Evolutionary conservation across 805 yeast species (phyloP), one percentile per base, ranked within the genome.

Genomic region (Hanseniaspora occidentalis): DNA sequence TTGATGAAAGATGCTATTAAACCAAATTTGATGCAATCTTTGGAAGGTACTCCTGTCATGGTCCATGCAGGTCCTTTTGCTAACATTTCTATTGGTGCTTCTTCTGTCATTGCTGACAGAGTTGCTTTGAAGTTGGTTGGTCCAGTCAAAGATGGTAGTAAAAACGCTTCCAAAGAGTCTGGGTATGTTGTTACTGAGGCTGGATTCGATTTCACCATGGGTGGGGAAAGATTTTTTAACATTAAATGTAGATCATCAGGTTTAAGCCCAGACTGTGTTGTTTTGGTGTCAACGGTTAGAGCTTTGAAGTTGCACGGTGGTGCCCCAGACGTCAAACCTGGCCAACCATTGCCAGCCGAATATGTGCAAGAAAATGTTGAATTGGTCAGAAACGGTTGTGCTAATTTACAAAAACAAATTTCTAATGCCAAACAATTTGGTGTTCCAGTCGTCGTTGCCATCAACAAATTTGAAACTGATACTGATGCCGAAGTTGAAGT

Each of bases 61-160:
- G 95, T 89, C 16, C 97, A 89, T 58, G 96, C 96, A 31, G 97
- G 97, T 47, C 97, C 97, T 22, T 89, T 89, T 61, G 97, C 97
- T 49, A 89, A 89, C 65, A 89, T 89, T 49, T 84, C 95, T 25
- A 89, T 89, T 58, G 98, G 98, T 52, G 96, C 96, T 11, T 83
- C 89, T 26, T 88, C 96, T 10, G 88, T 89, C 14, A 66, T 89
- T 43, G 96, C 97, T 42, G 98, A 89, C 60, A 78, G 78, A 60
- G 75, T 89, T 63, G 98, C 95, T 4, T 70, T 89, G 57, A 86
- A 89, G 65, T 74, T 89, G 51, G 86, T 94, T 14, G 92, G 92
- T 52, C 67, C 75, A 26, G 71, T 69, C 40, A 63, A 67, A 33
- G 63, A 69, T 54, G 24, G 37, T 7, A 8, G 23, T 35, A 19